phyloP scores from a whole-genome alignment of 345 rosid genomes.

The Populus davidiana region DNA sequence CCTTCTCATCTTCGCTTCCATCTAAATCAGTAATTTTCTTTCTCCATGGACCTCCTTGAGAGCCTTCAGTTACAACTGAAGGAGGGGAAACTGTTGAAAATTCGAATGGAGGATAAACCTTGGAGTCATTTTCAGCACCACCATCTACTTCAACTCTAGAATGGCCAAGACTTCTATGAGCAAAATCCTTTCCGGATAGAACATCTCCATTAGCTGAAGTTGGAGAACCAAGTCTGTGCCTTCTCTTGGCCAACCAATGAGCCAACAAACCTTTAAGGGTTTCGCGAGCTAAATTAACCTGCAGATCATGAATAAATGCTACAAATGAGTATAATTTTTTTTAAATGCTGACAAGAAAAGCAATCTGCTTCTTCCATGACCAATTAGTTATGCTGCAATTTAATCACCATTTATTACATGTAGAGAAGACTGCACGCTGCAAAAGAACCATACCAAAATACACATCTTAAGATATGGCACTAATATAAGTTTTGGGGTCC shows the following conservation, averaged over 20 bases:
- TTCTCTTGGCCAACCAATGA: constrained; percentile 89
- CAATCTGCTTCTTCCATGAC: neutral
- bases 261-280: constrained; percentile 89
- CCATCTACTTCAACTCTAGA: constrained; percentile 70
- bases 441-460: neutral
- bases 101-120: constrained; percentile 87
- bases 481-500: neutral
- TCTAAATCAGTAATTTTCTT: constrained; percentile 82
- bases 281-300: constrained; percentile 97
- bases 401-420: neutral
- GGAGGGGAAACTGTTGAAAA: constrained; percentile 82
- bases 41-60: constrained; percentile 99
- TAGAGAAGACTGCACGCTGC: neutral
- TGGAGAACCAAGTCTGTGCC: constrained; percentile 64
- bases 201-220: constrained; percentile 69
- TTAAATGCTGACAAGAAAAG: neutral
- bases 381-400: neutral
- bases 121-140: constrained; percentile 63
- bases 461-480: neutral
- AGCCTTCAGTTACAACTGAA: constrained; percentile 91
- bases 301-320: constrained; percentile 23
- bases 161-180: constrained; percentile 52
- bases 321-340: neutral
- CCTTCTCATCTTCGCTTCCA: constrained; percentile 94
- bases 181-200: constrained; percentile 57